Evolutionary conservation across 1,284 basidiomycete genomes (phyloP), one percentile per base, ranked within the genome.

Genomic region (Malassezia vespertilionis): DNA sequence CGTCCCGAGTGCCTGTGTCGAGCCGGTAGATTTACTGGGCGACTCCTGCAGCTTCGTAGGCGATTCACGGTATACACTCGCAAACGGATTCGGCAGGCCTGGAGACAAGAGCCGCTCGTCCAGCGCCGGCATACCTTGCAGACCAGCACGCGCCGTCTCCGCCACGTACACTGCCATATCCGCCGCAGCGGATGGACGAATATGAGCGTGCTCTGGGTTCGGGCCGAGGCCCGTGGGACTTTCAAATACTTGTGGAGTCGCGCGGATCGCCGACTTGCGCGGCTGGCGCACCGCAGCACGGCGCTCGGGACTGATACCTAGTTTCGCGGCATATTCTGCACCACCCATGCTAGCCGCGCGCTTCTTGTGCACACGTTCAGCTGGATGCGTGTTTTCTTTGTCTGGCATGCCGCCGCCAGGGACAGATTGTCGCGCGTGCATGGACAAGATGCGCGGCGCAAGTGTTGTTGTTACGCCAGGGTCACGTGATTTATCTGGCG

Each of bases 171-270:
- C 8, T 14, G n/a, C 41, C 12, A 49, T 49, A n/a, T 50, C 47
- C 2, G 17, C 12, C 24, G 23, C 9, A 4, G n/a, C 22, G 1
- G 27, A 2, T 5, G 10, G 10, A n/a, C 37, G 37, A 15, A 51
- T 45, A 22, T 51, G 48, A 14, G 24, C 37, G 18, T 34, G 42
- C 33, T 51, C 48, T 0, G 58, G 57, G 24, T 57, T 63, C 9
- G 61, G 58, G 0, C 58, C 53, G 14, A 64, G 61, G 31, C 50
- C 53, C 9, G 61, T 64, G 0, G 61, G 61, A 30, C 61, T 64
- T 32, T 54, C 44, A 30, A 64, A 64, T 28, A 64, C 53, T 24
- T 64, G 61, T 1, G 59, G 61, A 12, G 58, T 58, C 21, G 56
- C 47, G 37, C 57, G 55, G 35, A 64, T 58, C 38, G 61, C 57